Percentiles rank a stretch among this genome's conserved stretches.
phyloP scores from a whole-genome alignment of 1,284 basidiomycete genomes.

The Acaromyces ingoldii region DNA sequence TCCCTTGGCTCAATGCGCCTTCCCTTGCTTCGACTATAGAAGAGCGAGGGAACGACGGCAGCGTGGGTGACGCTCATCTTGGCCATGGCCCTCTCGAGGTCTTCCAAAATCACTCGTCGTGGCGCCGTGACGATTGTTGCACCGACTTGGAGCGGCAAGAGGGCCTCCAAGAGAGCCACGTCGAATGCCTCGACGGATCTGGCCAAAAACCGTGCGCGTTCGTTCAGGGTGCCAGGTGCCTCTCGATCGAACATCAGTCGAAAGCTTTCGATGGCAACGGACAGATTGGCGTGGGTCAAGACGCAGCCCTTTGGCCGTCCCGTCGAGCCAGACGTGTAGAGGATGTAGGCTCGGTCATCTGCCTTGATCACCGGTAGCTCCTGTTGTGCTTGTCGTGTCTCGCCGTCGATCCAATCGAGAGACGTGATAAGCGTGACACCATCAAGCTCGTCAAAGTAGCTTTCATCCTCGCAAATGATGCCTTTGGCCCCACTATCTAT shows the following conservation, averaged over 20 bases:
- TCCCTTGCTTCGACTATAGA: conserved; percentile 33
- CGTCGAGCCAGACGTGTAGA: conserved; percentile 47
- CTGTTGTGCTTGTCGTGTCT: not conserved
- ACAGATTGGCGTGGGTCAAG: conserved; percentile 35
- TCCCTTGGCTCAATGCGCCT: conserved; percentile 27
- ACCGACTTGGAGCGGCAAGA: conserved; percentile 42
- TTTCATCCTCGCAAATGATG: conserved; percentile 14
- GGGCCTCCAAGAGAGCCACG: conserved; percentile 48
- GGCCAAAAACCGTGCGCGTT: conserved; percentile 36
- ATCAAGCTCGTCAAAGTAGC: not conserved
- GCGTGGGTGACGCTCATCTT: conserved; percentile 40
- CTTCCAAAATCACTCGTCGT: conserved; percentile 31
- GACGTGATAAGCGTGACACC: not conserved
- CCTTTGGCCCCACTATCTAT: conserved; percentile 27
- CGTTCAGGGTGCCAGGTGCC: conserved; percentile 22
- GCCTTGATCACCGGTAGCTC: not conserved
- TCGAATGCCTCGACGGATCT: conserved; percentile 49
- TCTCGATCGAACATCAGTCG: conserved; percentile 21
- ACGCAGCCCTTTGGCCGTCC: conserved; percentile 45
- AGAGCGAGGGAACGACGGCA: conserved; percentile 47
- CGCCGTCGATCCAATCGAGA: not conserved
- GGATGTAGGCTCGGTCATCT: conserved; percentile 39
- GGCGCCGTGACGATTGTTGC: conserved; percentile 46
- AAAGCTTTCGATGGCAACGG: conserved; percentile 36
- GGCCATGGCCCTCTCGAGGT: conserved; percentile 39